Evolutionary conservation across 2,329 filamentous ascomycete genomes (phyloP).

Genomic region (Coleophoma crateriformis): DNA sequence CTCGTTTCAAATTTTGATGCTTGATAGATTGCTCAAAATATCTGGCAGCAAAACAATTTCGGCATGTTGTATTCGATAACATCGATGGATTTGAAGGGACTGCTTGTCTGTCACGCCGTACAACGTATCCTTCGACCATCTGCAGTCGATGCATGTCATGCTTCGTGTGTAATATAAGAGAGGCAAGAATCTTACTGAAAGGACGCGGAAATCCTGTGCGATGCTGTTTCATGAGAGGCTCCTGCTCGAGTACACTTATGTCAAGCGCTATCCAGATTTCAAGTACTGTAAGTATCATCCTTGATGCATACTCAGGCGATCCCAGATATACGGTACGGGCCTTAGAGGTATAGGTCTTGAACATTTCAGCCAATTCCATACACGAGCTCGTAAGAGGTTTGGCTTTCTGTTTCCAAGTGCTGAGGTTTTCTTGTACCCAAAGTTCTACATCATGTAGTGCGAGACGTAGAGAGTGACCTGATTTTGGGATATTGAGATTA

Average conservation of each 20-base stretch:
- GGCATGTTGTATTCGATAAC: conserved; percentile 30
- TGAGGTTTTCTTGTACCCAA: conserved; percentile 39
- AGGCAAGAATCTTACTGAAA: conserved; percentile 28
- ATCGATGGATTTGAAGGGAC: conserved; percentile 23
- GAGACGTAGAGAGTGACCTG: too few species aligned
- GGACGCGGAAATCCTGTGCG: conserved; percentile 33
- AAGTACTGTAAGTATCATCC: conserved; percentile 49
- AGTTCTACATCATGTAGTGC: conserved; percentile 33
- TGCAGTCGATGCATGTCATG: conserved; percentile 39
- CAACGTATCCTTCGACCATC: conserved; percentile 38
- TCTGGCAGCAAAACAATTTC: conserved; percentile 36
- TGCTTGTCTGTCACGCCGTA: conserved; percentile 19
- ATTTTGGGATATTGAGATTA: too few species aligned
- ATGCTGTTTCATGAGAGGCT: conserved; percentile 41
- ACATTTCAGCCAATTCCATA: background rate
- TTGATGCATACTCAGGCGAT: conserved; percentile 41
- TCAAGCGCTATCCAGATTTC: conserved; percentile 57
- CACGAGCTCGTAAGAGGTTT: conserved; percentile 24
- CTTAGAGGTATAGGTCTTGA: conserved; percentile 24
- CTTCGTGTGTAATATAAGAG: conserved; percentile 37
- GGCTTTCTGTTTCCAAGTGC: conserved; percentile 30
- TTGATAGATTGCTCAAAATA: conserved; percentile 39
- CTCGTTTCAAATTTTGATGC: conserved; percentile 29
- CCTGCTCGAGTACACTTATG: conserved; percentile 30
- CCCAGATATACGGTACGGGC: conserved; percentile 27